These are phyloP conservation scores for Nakazawaea laoshanensis DNA, from an alignment of 805 yeast genomes.

Conservation along the genomic window DNA sequence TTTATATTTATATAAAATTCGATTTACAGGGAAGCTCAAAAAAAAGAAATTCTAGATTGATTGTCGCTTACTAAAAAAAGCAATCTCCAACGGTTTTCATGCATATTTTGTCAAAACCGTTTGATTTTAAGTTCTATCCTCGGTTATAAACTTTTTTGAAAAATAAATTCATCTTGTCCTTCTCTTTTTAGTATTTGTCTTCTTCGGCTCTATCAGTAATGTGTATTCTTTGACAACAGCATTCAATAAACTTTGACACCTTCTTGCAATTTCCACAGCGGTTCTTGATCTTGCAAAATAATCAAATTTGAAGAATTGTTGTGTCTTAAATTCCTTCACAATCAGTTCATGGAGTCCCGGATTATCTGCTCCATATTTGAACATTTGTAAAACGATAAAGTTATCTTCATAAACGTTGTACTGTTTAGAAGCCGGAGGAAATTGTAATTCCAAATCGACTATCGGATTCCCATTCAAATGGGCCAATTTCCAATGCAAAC, in stretches of 20 bases:
- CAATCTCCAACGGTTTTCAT: no score
- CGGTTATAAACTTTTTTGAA: no score
- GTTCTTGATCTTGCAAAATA: slow-evolving; percentile 80
- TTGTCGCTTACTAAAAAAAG: no score
- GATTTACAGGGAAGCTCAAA: no score
- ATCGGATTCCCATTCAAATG: slow-evolving; percentile 42
- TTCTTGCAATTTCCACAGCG: slow-evolving; percentile 67
- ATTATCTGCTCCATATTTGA: slow-evolving; percentile 72
- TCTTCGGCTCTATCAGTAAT: slow-evolving; percentile 13
- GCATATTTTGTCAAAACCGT: no score
- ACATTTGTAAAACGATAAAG: slow-evolving; percentile 71
- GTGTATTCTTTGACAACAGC: slow-evolving; percentile 61
- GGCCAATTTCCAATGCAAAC: slow-evolving; percentile 60
- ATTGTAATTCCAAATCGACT: slow-evolving; percentile 63
- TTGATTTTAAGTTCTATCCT: no score
- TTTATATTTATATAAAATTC: no score
- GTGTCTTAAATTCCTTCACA: slow-evolving; percentile 62
- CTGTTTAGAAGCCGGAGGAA: slow-evolving; percentile 65
- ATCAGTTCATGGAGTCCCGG: slow-evolving; percentile 74
- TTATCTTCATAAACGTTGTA: slow-evolving; percentile 89
- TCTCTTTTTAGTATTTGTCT: not conserved
- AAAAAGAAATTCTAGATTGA: no score
- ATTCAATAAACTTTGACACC: slow-evolving; percentile 72
- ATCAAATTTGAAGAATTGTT: slow-evolving; percentile 79
- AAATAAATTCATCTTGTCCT: not conserved